Percentiles rank a stretch among this genome's conserved stretches.
Conservation (phyloP, 2,329 filamentous ascomycete species). For the Onygenales sp. region DNA sequence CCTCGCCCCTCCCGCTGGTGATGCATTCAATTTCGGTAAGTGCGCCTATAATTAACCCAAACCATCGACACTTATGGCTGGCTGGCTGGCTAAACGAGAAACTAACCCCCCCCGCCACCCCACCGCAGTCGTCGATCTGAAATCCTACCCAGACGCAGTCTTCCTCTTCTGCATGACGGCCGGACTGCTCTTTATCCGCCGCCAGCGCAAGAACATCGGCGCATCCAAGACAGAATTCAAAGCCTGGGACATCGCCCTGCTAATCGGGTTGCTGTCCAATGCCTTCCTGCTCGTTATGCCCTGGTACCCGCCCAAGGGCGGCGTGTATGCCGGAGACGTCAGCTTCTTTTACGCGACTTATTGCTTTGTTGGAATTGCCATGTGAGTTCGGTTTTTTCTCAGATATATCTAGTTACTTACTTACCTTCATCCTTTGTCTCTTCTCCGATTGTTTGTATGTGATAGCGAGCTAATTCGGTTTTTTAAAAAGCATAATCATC, state of each 20-base stretch:
- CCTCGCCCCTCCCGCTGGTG: constrained; percentile 50
- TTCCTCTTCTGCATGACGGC: constrained; percentile 50
- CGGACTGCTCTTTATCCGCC: constrained; percentile 51
- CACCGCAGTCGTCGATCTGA: constrained; percentile 47
- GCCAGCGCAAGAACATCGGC: constrained; percentile 42
- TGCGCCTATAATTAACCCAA: neutral
- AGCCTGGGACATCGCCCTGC: constrained; percentile 49
- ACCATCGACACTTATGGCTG: too few species aligned
- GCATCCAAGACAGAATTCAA: constrained; percentile 44
- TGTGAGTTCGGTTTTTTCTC: constrained; percentile 39
- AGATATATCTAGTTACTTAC: too few species aligned
- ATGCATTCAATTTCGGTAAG: constrained; percentile 55
- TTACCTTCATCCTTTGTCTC: too few species aligned
- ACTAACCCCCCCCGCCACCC: constrained; percentile 1
- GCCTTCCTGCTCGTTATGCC: constrained; percentile 59
- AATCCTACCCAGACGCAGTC: constrained; percentile 48
- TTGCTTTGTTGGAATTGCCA: constrained; percentile 52
- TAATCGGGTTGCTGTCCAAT: constrained; percentile 52
- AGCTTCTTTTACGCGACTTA: constrained; percentile 69
- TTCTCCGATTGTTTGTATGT: too few species aligned
- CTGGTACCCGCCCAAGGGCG: constrained; percentile 58
- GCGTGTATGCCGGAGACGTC: constrained; percentile 53
- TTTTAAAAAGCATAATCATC: neutral
- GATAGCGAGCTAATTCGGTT: too few species aligned
- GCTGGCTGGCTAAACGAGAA: neutral